phyloP scores from a whole-genome alignment of 208 protist species.

The Trichomonas tenax region DNA sequence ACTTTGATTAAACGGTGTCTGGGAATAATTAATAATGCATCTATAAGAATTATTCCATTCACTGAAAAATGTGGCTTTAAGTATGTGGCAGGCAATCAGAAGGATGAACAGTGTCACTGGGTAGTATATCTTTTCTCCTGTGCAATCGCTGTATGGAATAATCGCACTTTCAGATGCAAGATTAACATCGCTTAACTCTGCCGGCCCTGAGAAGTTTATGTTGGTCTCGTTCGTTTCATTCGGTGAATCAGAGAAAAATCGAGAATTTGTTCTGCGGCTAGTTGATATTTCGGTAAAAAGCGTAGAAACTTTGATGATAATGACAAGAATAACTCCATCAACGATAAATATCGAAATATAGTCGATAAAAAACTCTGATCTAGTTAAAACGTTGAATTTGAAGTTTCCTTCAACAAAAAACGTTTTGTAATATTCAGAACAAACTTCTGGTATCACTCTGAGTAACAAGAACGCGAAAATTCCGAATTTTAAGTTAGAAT shows the following conservation, averaged over 20 bases:
- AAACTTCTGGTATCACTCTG: not conserved
- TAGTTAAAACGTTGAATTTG: not conserved
- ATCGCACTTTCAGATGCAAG: not conserved
- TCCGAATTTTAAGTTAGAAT: not conserved
- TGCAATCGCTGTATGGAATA: not conserved
- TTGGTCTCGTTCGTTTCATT: not conserved
- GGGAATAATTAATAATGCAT: not conserved
- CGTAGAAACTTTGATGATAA: not conserved
- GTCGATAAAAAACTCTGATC: not conserved
- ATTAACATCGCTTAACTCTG: not conserved
- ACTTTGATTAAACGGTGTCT: not conserved
- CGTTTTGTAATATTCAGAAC: not conserved
- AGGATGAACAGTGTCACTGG: not conserved
- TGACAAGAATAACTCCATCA: not conserved
- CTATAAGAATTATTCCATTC: not conserved
- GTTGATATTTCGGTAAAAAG: not conserved
- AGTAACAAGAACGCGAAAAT: not conserved
- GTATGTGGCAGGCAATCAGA: not conserved
- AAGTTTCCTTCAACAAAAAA: not conserved
- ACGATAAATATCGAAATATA: not conserved
- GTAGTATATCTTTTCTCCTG: not conserved
- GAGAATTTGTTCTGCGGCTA: not conserved
- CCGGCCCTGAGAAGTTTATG: not conserved
- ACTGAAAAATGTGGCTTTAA: not conserved
- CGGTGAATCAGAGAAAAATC: not conserved